Conservation (phyloP, 2,329 filamentous ascomycete species). For the Xylariaceae sp. region DNA sequence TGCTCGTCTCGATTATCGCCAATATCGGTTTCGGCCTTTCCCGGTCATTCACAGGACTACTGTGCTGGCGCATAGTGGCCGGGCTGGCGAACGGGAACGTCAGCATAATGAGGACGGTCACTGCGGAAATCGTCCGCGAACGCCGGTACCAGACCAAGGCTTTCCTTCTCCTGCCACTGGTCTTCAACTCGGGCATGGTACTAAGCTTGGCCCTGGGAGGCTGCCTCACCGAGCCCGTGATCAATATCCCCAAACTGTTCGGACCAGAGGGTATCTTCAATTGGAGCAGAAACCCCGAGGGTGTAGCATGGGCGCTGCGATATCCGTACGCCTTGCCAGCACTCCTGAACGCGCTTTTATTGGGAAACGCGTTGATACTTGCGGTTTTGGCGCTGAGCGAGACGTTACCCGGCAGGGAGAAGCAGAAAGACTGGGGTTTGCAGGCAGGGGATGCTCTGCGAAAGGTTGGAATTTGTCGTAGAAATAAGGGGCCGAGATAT, state of each 20-base stretch:
- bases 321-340: constrained; percentile 42
- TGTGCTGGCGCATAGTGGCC: constrained; percentile 55
- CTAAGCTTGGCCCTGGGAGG: constrained; percentile 39
- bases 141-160: constrained; percentile 53
- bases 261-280: constrained; percentile 34
- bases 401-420: constrained; percentile 33
- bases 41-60: constrained; percentile 50
- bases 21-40: constrained; percentile 66
- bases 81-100: constrained; percentile 68
- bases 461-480: constrained; percentile 12
- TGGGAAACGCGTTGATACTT: constrained; percentile 28
- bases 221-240: constrained; percentile 38
- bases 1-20: constrained; percentile 57
- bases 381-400: constrained; percentile 33
- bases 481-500: constrained; percentile 2
- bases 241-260: constrained; percentile 34
- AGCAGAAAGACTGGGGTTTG: constrained; percentile 20
- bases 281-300: constrained; percentile 23
- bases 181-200: constrained; percentile 52
- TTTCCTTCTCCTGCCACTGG: constrained; percentile 50
- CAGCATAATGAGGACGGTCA: constrained; percentile 70
- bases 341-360: constrained; percentile 34
- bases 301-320: constrained; percentile 36
- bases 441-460: constrained; percentile 11
- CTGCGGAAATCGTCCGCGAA: constrained; percentile 65